A percentile compares a stretch with the other conserved stretches of the same genome.
These are phyloP conservation scores for Galerina marginata DNA, from an alignment of 768 basidiomycete genomes.

Conservation along the genomic window DNA sequence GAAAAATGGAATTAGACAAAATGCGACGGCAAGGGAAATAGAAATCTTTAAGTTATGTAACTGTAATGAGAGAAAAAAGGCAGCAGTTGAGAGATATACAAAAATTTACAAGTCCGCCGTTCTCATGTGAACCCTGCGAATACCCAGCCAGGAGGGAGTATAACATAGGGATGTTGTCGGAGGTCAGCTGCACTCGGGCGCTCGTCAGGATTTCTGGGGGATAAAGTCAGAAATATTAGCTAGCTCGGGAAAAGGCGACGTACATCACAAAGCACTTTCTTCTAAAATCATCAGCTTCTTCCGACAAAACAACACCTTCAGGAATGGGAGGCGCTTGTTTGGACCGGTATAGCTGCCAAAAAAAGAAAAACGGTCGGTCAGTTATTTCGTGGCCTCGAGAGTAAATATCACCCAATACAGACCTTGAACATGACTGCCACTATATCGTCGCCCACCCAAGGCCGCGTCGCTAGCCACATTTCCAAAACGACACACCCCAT, in stretches of 20 bases:
- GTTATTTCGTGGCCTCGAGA: background rate
- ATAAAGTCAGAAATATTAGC: conserved; percentile 12
- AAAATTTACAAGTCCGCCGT: background rate
- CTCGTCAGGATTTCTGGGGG: conserved; percentile 75
- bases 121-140: conserved; percentile 69
- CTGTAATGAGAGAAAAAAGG: too few species aligned
- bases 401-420: conserved; percentile 23
- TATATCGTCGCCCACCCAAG: conserved; percentile 90
- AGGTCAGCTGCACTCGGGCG: conserved; percentile 83
- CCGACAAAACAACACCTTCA: conserved; percentile 76
- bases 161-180: conserved; percentile 78
- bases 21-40: too few species aligned
- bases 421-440: conserved; percentile 96
- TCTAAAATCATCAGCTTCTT: conserved; percentile 85
- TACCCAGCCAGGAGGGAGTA: conserved; percentile 72
- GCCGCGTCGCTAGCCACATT: conserved; percentile 97
- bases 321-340: conserved; percentile 91
- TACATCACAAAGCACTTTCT: conserved; percentile 89
- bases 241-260: conserved; percentile 31
- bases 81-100: too few species aligned
- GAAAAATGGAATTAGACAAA: too few species aligned
- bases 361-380: background rate
- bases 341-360: conserved; percentile 71
- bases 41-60: too few species aligned
- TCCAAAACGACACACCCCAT: conserved; percentile 98